Percentiles rank a stretch among this genome's conserved stretches.
Evolutionary conservation across 257 asterid species (phyloP).

Genomic region (Dorcoceras hygrometricum): DNA sequence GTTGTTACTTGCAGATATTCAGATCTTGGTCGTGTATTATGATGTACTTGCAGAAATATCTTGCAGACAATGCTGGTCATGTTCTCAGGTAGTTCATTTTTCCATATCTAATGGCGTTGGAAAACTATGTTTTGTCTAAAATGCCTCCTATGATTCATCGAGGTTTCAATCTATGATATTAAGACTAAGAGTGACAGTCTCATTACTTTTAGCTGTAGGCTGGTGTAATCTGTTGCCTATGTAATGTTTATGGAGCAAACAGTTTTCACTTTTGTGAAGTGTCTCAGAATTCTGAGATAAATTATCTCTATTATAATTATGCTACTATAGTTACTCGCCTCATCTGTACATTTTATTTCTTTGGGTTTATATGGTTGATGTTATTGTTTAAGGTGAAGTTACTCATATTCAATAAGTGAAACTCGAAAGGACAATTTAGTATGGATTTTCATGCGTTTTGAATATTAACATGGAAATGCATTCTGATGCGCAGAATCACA

Average conservation of each 20-base stretch:
- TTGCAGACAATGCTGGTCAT: constrained; percentile 47
- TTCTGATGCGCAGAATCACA: constrained; percentile 48
- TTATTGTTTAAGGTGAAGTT: constrained; percentile 5
- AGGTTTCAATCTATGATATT: constrained; percentile 3
- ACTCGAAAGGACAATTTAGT: neutral
- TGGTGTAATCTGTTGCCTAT: neutral
- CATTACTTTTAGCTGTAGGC: constrained; percentile 2
- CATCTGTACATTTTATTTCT: neutral
- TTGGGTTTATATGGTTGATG: constrained; percentile 5
- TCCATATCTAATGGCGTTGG: constrained; percentile 18
- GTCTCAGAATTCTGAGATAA: constrained; percentile 6
- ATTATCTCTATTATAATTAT: neutral
- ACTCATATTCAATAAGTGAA: constrained; percentile 8
- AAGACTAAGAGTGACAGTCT: neutral
- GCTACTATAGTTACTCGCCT: neutral
- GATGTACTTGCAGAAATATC: constrained; percentile 83
- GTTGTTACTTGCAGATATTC: constrained; percentile 61
- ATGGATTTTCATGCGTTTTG: constrained; percentile 11
- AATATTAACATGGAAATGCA: constrained; percentile 5
- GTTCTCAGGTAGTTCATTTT: constrained; percentile 51
- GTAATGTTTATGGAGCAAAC: constrained; percentile 16
- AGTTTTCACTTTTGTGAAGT: constrained; percentile 10
- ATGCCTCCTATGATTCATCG: constrained; percentile 12
- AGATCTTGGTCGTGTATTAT: constrained; percentile 76
- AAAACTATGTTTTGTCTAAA: constrained; percentile 2